Conservation (phyloP, 2,329 filamentous ascomycete species). For the Stagonosporopsis chrysanthemi region DNA sequence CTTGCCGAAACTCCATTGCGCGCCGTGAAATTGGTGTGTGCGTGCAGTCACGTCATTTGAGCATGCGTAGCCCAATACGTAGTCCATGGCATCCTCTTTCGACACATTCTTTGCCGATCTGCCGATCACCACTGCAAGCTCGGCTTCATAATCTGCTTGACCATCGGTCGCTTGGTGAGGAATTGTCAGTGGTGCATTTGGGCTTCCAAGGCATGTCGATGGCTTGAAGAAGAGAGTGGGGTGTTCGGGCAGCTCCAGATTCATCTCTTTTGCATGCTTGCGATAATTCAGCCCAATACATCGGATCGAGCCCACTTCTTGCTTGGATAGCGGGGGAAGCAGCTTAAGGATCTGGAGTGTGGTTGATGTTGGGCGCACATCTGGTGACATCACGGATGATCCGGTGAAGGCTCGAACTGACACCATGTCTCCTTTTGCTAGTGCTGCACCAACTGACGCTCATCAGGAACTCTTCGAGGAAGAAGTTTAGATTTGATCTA, state of each 20-base stretch:
- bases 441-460: too few species aligned
- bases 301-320: too few species aligned
- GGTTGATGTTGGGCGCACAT: too few species aligned
- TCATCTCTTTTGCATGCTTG: constrained; percentile 34
- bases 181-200: constrained; percentile 13
- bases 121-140: constrained; percentile 62
- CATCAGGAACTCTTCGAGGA: too few species aligned
- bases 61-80: constrained; percentile 64
- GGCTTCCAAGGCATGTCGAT: constrained; percentile 16
- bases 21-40: constrained; percentile 48
- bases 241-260: constrained; percentile 54
- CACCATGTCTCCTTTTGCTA: too few species aligned
- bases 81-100: constrained; percentile 54
- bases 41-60: constrained; percentile 45
- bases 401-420: too few species aligned
- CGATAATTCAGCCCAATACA: too few species aligned
- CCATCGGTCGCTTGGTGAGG: constrained; percentile 24
- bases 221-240: constrained; percentile 59
- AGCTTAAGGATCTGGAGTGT: too few species aligned
- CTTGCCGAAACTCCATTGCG: constrained; percentile 65
- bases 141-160: constrained; percentile 61
- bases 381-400: too few species aligned
- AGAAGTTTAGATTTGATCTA: too few species aligned
- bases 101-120: constrained; percentile 54
- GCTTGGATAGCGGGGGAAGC: too few species aligned